phyloP scores from a whole-genome alignment of 1,139 yeast genomes.

The Yamadazyma dendronema region DNA sequence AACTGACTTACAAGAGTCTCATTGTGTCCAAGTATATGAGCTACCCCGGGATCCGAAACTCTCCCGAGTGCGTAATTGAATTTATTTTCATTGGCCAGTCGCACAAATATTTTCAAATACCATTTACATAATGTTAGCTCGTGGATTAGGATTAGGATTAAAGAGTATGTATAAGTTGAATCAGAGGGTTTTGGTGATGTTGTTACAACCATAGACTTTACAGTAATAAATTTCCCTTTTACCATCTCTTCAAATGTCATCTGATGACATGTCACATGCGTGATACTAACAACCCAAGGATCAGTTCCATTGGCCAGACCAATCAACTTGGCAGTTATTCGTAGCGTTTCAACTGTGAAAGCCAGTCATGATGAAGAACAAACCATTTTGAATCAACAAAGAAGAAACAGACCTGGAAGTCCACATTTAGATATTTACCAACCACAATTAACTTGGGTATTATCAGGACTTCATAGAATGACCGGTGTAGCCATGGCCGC shows the following conservation, averaged over 20 bases:
- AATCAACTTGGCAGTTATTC: neutral
- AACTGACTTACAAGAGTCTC: too few species aligned
- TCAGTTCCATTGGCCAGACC: neutral
- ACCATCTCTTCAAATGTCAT: too few species aligned
- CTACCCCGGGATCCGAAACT: neutral
- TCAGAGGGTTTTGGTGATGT: neutral
- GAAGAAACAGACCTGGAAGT: constrained; percentile 84
- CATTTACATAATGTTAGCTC: constrained; percentile 16
- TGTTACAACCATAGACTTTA: too few species aligned
- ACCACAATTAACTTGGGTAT: constrained; percentile 81
- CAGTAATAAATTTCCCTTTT: too few species aligned
- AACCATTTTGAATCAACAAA: constrained; percentile 72
- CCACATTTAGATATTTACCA: constrained; percentile 89
- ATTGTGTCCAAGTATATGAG: too few species aligned
- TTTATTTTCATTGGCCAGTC: constrained; percentile 9
- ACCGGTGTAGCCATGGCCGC: constrained; percentile 83
- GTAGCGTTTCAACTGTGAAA: constrained; percentile 46
- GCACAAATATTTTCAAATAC: neutral
- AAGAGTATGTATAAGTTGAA: neutral
- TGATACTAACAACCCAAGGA: constrained; percentile 9
- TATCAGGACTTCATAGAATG: constrained; percentile 84
- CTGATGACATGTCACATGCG: too few species aligned
- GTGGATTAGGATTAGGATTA: constrained; percentile 21
- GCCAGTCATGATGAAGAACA: constrained; percentile 66
- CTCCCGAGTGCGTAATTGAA: constrained; percentile 10